Conservation (phyloP, 306 rosid species). For the Vicia sativa region DNA sequence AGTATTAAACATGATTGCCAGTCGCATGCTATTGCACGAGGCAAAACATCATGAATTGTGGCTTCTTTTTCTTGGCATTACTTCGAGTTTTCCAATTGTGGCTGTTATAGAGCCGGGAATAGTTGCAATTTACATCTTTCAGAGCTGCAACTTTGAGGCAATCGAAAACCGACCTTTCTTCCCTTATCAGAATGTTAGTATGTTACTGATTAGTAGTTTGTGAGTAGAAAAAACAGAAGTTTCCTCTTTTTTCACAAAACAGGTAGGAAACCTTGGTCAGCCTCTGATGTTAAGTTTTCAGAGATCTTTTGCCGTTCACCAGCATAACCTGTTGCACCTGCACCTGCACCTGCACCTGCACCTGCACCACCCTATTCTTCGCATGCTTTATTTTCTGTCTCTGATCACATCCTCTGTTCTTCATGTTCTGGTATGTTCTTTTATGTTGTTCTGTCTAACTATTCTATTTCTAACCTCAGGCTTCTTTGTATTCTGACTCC, state of each 20-base stretch:
- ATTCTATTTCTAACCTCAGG: background rate
- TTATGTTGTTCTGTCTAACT: background rate
- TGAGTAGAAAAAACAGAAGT: background rate
- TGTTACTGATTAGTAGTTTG: background rate
- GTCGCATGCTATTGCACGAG: background rate
- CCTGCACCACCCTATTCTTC: background rate
- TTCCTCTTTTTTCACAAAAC: background rate
- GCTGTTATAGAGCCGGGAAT: background rate
- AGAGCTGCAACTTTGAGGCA: background rate
- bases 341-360: background rate
- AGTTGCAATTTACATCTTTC: background rate
- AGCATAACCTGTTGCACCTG: background rate
- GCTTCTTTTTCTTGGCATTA: background rate
- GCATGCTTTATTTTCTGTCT: background rate
- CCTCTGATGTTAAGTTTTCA: background rate
- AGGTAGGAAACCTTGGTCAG: background rate
- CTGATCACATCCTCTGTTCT: slow-evolving; percentile 8
- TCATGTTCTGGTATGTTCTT: background rate
- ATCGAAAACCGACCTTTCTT: background rate
- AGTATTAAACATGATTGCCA: slow-evolving; percentile 1
- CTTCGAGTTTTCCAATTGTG: background rate
- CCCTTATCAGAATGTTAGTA: background rate
- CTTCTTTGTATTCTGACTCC: background rate
- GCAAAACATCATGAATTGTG: background rate
- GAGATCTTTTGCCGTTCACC: too few relatives aligned